Evolutionary conservation across 768 basidiomycete species (phyloP), one percentile per base, ranked within the genome.

Genomic region (Nidularia sp.): DNA sequence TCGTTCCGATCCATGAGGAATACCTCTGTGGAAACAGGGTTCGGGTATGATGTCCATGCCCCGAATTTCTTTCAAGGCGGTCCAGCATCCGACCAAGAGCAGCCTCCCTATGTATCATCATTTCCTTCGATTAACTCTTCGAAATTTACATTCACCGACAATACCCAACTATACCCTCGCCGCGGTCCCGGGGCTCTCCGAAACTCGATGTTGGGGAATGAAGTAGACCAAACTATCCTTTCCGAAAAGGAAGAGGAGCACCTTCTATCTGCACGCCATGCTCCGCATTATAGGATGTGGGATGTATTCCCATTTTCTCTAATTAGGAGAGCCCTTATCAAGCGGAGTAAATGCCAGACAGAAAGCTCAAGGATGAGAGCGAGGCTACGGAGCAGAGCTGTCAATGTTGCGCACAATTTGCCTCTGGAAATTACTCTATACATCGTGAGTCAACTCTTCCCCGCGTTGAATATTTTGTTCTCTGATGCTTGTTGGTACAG

Each of bases 271-370:
- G 75, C 80, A 3, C 66, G 66, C 43, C 73, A 74, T 63, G 84
- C 86, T 3, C 85, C 85, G 1, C 77, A 76, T 61, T 84, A 79
- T 57, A 71, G 77, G 49, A 34, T 84, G 35, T 79, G 85, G 52
- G 86, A 88, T 60, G 54, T 87, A 6, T 88, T 86, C 67, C 86
- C 86, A 13, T 85, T 88, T 65, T 86, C 86, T 32, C 65, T 86
- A 5, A 58, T 85, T 25, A 76, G 83, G 3, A 59, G 66, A 33
- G 65, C 63, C 39, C 63, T 86, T 35, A 70, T 75, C 6, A 70
- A 74, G 54, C 62, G 67, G 8, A 83, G 84, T 0, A 71, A 65
- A 50, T 68, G 78, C 12, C 58, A 55, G 86, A 86, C n/a, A 85
- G 79, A 66, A 84, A 78, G 59, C 0, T 81, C 81, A 5, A 69